Percentiles rank a stretch among this genome's conserved stretches.
phyloP scores from a whole-genome alignment of 176 grass and related monocot genomes.

The Pharus latifolius region DNA sequence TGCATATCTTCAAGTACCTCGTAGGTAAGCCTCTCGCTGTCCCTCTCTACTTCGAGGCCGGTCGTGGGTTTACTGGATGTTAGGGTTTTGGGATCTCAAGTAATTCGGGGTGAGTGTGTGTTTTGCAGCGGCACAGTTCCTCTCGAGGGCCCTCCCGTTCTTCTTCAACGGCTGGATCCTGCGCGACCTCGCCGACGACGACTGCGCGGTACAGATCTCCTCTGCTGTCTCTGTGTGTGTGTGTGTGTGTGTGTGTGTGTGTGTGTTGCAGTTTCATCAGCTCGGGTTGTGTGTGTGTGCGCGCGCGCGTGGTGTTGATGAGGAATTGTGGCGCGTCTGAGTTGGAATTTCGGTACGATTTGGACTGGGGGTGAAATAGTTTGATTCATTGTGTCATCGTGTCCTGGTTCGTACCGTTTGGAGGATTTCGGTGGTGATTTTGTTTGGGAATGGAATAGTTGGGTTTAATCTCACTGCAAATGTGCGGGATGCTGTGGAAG shows the following conservation, averaged over 20 bases:
- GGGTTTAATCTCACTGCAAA: not conserved
- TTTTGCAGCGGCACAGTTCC: constrained; percentile 73
- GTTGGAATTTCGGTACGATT: not conserved
- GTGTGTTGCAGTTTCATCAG: not conserved
- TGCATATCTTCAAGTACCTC: constrained; percentile 81
- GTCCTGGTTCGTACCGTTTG: not conserved
- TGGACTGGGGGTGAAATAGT: not conserved
- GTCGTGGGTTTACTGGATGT: not conserved
- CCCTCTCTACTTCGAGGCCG: not conserved
- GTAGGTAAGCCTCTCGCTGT: constrained; percentile 36
- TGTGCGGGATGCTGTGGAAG: not conserved
- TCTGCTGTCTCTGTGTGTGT: not conserved
- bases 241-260: not conserved
- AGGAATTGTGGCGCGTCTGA: not conserved
- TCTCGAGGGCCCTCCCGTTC: constrained; percentile 81
- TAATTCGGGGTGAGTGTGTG: not conserved
- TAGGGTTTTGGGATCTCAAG: not conserved
- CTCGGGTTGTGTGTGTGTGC: no score
- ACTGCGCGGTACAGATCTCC: constrained; percentile 53
- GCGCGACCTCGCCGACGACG: constrained; percentile 64
- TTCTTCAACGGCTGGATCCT: constrained; percentile 91
- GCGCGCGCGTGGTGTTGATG: not conserved
- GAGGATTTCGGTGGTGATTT: not conserved
- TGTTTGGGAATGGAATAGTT: not conserved
- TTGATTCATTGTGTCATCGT: not conserved